These are phyloP conservation scores for Fonsecaea monophora DNA, from an alignment of 2,329 filamentous ascomycete species.

Conservation along the genomic window DNA sequence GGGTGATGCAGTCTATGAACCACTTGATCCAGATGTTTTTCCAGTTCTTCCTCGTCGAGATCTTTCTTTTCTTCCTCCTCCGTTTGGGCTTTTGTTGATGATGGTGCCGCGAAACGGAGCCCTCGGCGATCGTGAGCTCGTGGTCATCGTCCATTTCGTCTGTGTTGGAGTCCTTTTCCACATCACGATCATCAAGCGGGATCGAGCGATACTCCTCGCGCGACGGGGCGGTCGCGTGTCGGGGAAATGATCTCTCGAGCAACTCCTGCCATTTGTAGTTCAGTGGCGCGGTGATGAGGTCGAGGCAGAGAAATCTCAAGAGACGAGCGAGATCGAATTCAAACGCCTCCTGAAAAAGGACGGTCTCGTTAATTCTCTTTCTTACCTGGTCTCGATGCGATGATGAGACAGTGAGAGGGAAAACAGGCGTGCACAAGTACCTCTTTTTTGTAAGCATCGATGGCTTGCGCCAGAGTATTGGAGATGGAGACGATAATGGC, in stretches of 20 bases:
- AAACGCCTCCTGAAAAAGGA: constrained; percentile 48
- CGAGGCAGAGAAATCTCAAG: constrained; percentile 61
- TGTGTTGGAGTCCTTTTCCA: constrained; percentile 32
- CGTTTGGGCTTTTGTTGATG: background rate
- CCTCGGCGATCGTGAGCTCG: background rate
- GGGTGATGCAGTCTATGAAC: constrained; percentile 62
- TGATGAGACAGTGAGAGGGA: background rate
- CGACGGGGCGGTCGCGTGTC: constrained; percentile 32
- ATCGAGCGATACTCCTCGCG: constrained; percentile 16
- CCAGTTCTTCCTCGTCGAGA: constrained; percentile 37
- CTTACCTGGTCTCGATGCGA: background rate
- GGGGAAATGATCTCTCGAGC: constrained; percentile 62
- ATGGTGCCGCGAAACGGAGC: background rate
- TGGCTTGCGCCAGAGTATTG: constrained; percentile 63
- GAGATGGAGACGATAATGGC: constrained; percentile 60
- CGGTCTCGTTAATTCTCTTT: constrained; percentile 1
- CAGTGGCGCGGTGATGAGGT: constrained; percentile 62
- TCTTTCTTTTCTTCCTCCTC: background rate
- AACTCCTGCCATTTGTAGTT: constrained; percentile 66
- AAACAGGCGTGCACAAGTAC: constrained; percentile 41
- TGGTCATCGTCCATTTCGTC: constrained; percentile 18
- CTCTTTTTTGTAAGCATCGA: constrained; percentile 57
- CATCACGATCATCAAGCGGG: constrained; percentile 28
- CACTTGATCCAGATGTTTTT: constrained; percentile 55
- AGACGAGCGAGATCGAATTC: constrained; percentile 57